Base-by-base conservation (phyloP, 2,329 filamentous ascomycete genomes). In the Rutstroemia sp. region DNA sequence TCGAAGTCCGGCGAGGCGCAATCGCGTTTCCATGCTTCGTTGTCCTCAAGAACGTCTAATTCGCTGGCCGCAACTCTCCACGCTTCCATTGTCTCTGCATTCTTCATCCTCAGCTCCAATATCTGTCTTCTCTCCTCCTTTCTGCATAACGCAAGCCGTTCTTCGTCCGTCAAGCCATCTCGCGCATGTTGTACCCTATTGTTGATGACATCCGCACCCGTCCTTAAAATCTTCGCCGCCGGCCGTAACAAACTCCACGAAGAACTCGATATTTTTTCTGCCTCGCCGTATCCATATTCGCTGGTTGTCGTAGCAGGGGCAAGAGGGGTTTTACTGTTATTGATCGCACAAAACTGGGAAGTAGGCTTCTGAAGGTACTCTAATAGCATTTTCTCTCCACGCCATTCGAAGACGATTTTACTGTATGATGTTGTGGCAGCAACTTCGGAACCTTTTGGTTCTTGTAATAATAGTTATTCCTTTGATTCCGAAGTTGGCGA, bases 21-120 rank as follows among this genome's bases (percentile, higher is more conserved):
- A 51, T 88, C 81, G 34, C 77, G 70, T 69, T 96, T 96, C 92
- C 92, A 96, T 27, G 76, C 73, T 62, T 92, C 85, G 67, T 92
- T 90, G 47, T 85, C 85, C 69, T 96, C 90, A 14, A 96, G 74
- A 9, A 78, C 70, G 68, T 96, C 92, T 45, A 96, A 80, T 67
- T 92, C 86, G 45, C 77, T 78, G 2, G 92, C 92, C 9, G 88
- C 87, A 16, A 75, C 75, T 63, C 85, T 80, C 90, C 92, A 96
- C 67, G 91, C 83, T 50, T 79, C 74, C 63, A 85, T 79, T 1
- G 81, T 81, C 58, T 82, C 79, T 59, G 90, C 86, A 72, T 83
- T 81, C 61, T 82, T 81, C 77, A 92, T 79, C 60, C 80, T 79
- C 60, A 83, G 69, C 59, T 81, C 79, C 44, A 91, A 70, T 9